Evolutionary conservation across 78 protist species (phyloP).

Genomic region (Mastigamoeba balamuthi): DNA sequence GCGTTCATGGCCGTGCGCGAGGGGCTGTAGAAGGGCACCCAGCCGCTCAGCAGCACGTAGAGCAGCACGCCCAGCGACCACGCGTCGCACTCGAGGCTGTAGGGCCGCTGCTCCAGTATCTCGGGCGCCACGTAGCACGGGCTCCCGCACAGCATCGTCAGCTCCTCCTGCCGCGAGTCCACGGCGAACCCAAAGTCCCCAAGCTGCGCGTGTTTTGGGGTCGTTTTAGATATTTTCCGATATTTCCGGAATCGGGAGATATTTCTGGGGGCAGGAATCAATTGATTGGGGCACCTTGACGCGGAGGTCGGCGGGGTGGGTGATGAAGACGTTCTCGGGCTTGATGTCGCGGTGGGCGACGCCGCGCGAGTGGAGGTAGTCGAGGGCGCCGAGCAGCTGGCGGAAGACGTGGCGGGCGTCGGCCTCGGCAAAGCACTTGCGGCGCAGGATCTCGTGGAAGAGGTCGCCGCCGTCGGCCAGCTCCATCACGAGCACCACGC

Average conservation of each 20-base stretch:
- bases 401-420: slow-evolving; percentile 58
- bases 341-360: slow-evolving; percentile 79
- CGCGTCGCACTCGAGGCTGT: slow-evolving; percentile 50
- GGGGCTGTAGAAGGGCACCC: neutral
- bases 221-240: too few species aligned
- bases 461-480: slow-evolving; percentile 82
- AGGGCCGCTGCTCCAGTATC: slow-evolving; percentile 37
- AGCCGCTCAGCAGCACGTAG: slow-evolving; percentile 39
- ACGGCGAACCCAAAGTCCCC: too few species aligned
- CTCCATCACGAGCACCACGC: neutral
- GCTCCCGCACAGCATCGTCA: neutral
- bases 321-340: slow-evolving; percentile 27
- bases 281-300: too few species aligned
- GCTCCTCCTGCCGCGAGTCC: too few species aligned
- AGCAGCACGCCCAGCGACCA: slow-evolving; percentile 67
- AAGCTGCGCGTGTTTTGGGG: too few species aligned
- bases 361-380: slow-evolving; percentile 68
- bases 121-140: neutral
- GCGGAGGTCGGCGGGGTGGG: too few species aligned
- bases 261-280: too few species aligned
- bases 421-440: slow-evolving; percentile 61
- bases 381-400: slow-evolving; percentile 63
- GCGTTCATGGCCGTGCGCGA: too few species aligned
- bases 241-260: too few species aligned
- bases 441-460: slow-evolving; percentile 67